A percentile compares a stretch with the other conserved stretches of the same genome.
Conservation (phyloP, 2,329 filamentous ascomycete genomes). For the Sporothrix humicola region DNA sequence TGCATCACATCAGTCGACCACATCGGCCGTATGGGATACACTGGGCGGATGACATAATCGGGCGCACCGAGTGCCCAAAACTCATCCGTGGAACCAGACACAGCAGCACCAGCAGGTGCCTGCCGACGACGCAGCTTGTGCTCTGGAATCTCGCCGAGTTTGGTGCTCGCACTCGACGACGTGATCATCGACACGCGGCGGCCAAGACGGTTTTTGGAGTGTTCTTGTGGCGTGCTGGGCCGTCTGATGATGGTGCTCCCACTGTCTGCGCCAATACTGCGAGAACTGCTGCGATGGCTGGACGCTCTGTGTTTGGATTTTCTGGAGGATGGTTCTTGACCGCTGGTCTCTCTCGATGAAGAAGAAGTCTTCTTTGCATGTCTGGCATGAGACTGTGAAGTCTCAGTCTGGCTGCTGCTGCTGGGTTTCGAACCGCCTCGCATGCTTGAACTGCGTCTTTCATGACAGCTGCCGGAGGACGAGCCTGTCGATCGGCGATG, state of each 20-base stretch:
- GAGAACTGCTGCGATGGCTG: not conserved
- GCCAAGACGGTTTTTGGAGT: not conserved
- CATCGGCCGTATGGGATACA: conserved; percentile 46
- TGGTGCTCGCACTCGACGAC: conserved; percentile 46
- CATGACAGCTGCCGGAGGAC: not conserved
- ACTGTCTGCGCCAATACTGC: not conserved
- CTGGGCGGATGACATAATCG: conserved; percentile 43
- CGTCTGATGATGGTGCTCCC: not conserved
- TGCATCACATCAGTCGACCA: conserved; percentile 41
- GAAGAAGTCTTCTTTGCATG: not conserved
- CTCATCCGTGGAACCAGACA: not conserved
- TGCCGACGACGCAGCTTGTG: conserved; percentile 40
- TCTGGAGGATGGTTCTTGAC: not conserved
- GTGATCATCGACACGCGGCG: conserved; percentile 43
- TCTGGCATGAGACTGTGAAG: not conserved
- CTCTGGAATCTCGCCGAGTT: conserved; percentile 46
- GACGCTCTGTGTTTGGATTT: conserved; percentile 32
- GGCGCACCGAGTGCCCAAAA: conserved; percentile 34
- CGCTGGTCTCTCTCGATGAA: not conserved
- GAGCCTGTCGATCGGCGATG: not conserved
- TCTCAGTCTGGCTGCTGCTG: not conserved
- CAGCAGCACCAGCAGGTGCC: not conserved
- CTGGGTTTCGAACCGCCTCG: not conserved
- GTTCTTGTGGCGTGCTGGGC: not conserved
- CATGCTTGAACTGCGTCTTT: not conserved